Conservation (phyloP, 208 protist species). For the Strigomonas culicis region DNA sequence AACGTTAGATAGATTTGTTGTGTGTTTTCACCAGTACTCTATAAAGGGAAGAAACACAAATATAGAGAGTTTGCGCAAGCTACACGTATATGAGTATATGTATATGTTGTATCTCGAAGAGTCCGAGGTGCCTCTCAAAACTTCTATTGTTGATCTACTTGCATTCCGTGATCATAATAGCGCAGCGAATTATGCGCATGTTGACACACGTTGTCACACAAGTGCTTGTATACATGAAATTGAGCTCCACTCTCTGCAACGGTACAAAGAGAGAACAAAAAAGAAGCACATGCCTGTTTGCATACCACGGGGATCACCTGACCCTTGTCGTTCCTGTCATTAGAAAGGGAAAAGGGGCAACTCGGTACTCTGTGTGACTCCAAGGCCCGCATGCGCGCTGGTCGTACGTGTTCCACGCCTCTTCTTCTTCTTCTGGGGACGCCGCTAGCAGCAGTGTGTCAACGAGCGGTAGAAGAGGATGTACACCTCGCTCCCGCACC, state of each 20-base stretch:
- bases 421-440: no score
- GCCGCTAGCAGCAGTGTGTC: background rate
- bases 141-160: background rate
- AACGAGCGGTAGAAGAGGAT: conserved; percentile 17
- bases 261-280: conserved; percentile 7
- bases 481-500: conserved; percentile 13
- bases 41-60: background rate
- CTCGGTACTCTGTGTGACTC: no score
- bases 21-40: no score
- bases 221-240: no score
- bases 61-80: background rate
- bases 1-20: background rate
- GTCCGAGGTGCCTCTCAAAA: background rate
- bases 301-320: background rate
- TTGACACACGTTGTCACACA: no score
- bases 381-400: no score
- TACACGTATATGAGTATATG: background rate
- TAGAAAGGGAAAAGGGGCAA: no score
- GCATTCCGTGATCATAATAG: background rate
- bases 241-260: no score
- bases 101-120: background rate
- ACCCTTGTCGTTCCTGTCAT: no score
- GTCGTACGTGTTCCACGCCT: no score
- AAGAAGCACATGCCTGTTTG: conserved; percentile 5
- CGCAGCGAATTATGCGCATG: background rate